Conservation (phyloP, 1,284 basidiomycete species). For the Ceratobasidium sp. region DNA sequence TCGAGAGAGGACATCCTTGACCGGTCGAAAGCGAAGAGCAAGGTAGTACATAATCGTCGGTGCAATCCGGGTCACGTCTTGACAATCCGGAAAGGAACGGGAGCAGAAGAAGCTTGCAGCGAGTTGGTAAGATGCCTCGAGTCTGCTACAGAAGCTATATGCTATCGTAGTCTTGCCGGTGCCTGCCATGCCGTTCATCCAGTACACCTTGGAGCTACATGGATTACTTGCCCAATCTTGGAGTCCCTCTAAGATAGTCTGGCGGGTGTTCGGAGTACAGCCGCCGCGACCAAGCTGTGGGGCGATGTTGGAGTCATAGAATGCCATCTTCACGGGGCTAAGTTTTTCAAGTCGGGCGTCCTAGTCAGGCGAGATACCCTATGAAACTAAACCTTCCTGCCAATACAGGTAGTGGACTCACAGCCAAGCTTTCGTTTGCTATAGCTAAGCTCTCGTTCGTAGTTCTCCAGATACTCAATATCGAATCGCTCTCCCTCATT, state of each 20-base stretch:
- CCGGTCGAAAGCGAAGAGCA: not conserved
- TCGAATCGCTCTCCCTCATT: not conserved
- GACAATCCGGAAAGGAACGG: not conserved
- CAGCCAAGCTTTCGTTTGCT: not conserved
- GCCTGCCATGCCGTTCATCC: constrained; percentile 12
- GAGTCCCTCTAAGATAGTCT: not conserved
- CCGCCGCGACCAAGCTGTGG: not conserved
- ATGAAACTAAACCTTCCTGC: not conserved
- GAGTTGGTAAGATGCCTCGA: not conserved
- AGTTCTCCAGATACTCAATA: constrained; percentile 12
- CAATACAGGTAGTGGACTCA: not conserved
- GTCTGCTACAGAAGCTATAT: not conserved
- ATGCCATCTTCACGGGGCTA: not conserved
- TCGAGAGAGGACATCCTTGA: not conserved
- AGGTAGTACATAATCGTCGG: not conserved
- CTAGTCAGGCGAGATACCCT: not conserved
- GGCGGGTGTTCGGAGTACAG: constrained; percentile 25
- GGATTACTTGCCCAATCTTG: constrained; percentile 4
- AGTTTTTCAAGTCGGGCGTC: not conserved
- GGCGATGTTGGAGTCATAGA: not conserved
- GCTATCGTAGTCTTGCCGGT: constrained; percentile 10
- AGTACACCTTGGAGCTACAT: not conserved
- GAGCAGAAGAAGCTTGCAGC: constrained; percentile 10
- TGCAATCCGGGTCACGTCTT: not conserved
- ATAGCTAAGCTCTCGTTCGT: not conserved